Conservation (phyloP, 2,329 filamentous ascomycete genomes). For the Neoarthrinium moseri region DNA sequence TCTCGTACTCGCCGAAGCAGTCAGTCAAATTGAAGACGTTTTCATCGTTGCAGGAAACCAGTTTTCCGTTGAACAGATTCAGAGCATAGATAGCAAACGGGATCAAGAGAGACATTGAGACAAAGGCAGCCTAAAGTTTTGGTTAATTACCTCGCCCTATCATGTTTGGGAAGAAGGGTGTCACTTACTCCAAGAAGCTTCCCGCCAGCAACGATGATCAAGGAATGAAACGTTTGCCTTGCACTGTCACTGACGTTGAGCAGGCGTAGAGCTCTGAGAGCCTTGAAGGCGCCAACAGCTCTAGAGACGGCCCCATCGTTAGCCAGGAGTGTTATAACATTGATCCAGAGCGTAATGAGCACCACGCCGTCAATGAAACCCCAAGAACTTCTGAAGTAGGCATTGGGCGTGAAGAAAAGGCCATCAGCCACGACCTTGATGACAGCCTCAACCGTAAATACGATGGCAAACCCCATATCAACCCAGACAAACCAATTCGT, state of each 20-base stretch:
- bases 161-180: not conserved
- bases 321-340: slow-evolving; percentile 78
- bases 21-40: slow-evolving; percentile 55
- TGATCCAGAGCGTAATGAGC: slow-evolving; percentile 91
- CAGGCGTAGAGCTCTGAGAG: slow-evolving; percentile 82
- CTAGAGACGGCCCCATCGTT: slow-evolving; percentile 83
- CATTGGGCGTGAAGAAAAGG: slow-evolving; percentile 94
- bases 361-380: slow-evolving; percentile 93
- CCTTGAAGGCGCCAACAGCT: slow-evolving; percentile 95
- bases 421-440: slow-evolving; percentile 97
- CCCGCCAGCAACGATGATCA: slow-evolving; percentile 91
- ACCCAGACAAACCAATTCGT: slow-evolving; percentile 94
- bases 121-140: slow-evolving; percentile 69
- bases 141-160: slow-evolving; percentile 13
- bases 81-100: slow-evolving; percentile 96
- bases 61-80: slow-evolving; percentile 84
- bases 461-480: slow-evolving; percentile 81
- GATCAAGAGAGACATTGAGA: slow-evolving; percentile 90
- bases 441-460: slow-evolving; percentile 82
- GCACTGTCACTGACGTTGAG: slow-evolving; percentile 97
- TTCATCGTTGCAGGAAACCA: slow-evolving; percentile 78
- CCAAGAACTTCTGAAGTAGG: slow-evolving; percentile 95
- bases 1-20: slow-evolving; percentile 83
- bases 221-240: slow-evolving; percentile 91
- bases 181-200: slow-evolving; percentile 80